Percentiles rank a stretch among this genome's conserved stretches.
Conservation (phyloP, 306 rosid species). For the Dicorynia guianensis region DNA sequence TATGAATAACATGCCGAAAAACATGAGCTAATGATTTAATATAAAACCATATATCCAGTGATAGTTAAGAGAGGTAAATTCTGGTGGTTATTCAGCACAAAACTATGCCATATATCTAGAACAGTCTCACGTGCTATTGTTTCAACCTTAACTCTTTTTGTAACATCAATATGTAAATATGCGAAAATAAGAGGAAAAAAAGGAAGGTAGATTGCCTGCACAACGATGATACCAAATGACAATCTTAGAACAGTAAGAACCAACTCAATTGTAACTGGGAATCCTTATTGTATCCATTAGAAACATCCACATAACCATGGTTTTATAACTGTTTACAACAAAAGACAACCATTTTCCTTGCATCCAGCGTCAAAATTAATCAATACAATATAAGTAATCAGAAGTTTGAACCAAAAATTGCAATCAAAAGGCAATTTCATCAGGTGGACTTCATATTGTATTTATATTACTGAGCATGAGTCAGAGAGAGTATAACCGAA, state of each 20-base stretch:
- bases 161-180: background rate
- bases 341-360: background rate
- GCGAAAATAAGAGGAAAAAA: background rate
- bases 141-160: background rate
- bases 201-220: background rate
- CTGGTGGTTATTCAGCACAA: background rate
- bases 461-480: background rate
- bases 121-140: background rate
- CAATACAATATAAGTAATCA: background rate
- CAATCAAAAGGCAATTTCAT: background rate
- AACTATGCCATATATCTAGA: background rate
- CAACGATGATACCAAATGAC: too few species aligned
- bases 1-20: background rate
- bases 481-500: background rate
- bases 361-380: background rate
- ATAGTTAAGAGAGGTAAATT: background rate
- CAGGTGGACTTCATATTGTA: background rate
- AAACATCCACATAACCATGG: background rate
- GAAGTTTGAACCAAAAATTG: background rate
- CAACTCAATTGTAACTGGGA: too few species aligned
- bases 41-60: background rate
- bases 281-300: too few species aligned
- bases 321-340: background rate
- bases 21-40: background rate
- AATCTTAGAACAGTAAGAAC: too few species aligned